Evolutionary conservation across 169 alveolate species (phyloP).

Genomic region (Theileria annulata): DNA sequence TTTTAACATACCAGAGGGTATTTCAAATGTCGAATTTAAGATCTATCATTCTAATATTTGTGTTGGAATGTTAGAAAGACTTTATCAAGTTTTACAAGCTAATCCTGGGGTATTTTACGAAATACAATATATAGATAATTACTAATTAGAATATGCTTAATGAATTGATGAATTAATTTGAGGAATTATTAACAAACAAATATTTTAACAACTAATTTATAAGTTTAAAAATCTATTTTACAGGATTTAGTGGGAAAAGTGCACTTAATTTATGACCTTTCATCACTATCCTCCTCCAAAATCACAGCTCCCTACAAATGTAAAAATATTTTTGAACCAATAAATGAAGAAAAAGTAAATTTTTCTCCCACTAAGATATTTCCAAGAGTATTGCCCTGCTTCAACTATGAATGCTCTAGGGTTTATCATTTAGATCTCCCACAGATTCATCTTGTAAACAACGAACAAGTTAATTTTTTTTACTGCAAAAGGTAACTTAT

Average conservation of each 20-base stretch:
- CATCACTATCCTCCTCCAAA: constrained; percentile 32
- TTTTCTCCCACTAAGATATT: constrained; percentile 22
- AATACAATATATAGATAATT: neutral
- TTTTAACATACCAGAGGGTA: constrained; percentile 9
- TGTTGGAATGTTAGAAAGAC: constrained; percentile 26
- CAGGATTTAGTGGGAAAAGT: neutral
- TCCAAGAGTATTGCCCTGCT: constrained; percentile 66
- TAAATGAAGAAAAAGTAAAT: neutral
- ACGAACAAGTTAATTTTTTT: constrained; percentile 22
- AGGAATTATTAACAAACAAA: neutral
- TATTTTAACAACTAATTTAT: neutral
- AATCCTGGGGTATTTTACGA: neutral
- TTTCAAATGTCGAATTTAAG: constrained; percentile 38
- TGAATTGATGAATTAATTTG: neutral
- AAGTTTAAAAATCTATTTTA: neutral
- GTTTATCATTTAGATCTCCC: constrained; percentile 62
- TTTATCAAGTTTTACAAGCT: neutral
- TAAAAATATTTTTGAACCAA: neutral
- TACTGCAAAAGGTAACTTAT: constrained; percentile 40
- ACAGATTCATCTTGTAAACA: constrained; percentile 42
- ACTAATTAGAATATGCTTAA: neutral
- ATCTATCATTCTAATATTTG: constrained; percentile 33
- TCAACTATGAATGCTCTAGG: constrained; percentile 41
- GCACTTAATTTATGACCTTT: constrained; percentile 34
- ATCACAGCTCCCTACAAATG: constrained; percentile 40